phyloP scores from a whole-genome alignment of 1,139 yeast genomes.

The Taiozyma sp. region DNA sequence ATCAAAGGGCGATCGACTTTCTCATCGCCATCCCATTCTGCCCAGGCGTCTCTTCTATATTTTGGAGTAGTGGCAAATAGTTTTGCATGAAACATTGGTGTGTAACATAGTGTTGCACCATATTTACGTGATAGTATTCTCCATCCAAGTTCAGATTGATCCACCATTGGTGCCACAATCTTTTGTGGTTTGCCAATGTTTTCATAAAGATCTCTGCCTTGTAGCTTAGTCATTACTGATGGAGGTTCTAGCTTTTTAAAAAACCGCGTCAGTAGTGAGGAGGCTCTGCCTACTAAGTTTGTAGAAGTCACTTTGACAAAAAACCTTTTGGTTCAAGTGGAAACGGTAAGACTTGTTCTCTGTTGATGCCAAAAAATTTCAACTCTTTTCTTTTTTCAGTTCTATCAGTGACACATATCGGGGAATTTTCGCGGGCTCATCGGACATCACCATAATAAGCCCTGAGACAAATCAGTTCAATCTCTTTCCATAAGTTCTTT shows the following conservation, averaged over 20 bases:
- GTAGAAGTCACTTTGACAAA: background rate
- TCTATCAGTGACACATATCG: background rate
- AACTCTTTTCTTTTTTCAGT: background rate
- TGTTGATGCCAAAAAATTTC: background rate
- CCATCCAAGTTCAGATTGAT: conserved; percentile 96
- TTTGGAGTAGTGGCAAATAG: conserved; percentile 80
- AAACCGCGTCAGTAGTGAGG: background rate
- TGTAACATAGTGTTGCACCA: conserved; percentile 92
- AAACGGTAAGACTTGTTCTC: background rate
- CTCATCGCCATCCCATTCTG: conserved; percentile 65
- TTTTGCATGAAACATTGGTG: conserved; percentile 96
- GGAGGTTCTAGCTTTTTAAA: background rate
- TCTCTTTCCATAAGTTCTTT: conserved; percentile 19
- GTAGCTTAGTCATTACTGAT: conserved; percentile 25
- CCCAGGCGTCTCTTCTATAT: conserved; percentile 75
- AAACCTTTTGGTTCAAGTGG: background rate
- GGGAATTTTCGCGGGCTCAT: background rate
- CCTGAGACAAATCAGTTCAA: background rate
- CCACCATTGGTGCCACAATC: conserved; percentile 98
- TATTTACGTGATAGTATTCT: conserved; percentile 77
- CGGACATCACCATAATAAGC: background rate
- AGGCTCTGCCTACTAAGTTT: background rate
- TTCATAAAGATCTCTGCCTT: conserved; percentile 68
- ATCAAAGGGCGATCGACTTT: conserved; percentile 71
- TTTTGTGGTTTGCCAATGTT: conserved; percentile 71